Evolutionary conservation across 2,329 filamentous ascomycete species (phyloP).

Genomic region (Aspergillus sp.): DNA sequence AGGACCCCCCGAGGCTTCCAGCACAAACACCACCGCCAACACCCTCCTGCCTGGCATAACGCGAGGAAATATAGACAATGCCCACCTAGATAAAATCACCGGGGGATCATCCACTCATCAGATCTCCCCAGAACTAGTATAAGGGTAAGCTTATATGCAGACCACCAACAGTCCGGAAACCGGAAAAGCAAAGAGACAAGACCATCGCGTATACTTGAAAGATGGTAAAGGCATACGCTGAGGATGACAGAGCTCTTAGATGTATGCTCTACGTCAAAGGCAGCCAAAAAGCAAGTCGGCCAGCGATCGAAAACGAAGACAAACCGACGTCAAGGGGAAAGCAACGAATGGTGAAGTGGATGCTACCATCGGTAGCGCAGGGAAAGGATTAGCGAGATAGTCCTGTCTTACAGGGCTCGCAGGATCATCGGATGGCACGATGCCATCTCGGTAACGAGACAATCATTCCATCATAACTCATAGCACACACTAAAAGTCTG

Average conservation of each 20-base stretch:
- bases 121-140: background rate
- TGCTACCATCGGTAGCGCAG: slow-evolving; percentile 1
- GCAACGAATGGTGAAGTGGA: background rate
- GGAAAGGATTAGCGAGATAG: background rate
- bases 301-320: slow-evolving; percentile 23
- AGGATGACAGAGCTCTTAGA: slow-evolving; percentile 1
- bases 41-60: slow-evolving; percentile 4
- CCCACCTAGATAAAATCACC: background rate
- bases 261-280: slow-evolving; percentile 4
- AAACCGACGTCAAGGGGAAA: slow-evolving; percentile 11
- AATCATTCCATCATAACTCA: slow-evolving; percentile 37
- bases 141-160: slow-evolving; percentile 2
- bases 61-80: background rate
- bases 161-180: background rate
- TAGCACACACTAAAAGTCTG: slow-evolving; percentile 63
- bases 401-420: background rate
- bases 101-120: background rate
- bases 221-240: slow-evolving; percentile 13
- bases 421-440: slow-evolving; percentile 3
- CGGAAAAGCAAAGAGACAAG: background rate
- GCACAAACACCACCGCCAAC: slow-evolving; percentile 8
- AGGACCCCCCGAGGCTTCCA: slow-evolving; percentile 2
- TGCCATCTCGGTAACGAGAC: slow-evolving; percentile 20
- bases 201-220: background rate
- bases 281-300: slow-evolving; percentile 19